phyloP scores from a whole-genome alignment of 2,329 filamentous ascomycete genomes.

The Aspergillus intermedius region DNA sequence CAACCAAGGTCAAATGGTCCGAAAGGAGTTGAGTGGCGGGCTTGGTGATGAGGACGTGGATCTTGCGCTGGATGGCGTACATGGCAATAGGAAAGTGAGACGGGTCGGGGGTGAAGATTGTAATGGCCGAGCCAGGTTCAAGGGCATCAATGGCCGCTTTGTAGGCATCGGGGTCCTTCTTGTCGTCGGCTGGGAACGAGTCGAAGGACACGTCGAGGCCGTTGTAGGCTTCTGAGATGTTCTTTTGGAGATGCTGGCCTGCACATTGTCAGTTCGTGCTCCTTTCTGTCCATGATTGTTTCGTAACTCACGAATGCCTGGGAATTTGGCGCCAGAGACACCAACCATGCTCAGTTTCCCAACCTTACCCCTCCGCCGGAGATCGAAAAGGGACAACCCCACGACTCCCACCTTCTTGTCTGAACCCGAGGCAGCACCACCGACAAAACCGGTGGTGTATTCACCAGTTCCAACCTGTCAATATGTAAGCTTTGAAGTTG shows the following conservation, averaged over 20 bases:
- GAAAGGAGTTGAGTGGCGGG: conserved; percentile 79
- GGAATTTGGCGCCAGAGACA: conserved; percentile 81
- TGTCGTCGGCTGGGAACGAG: conserved; percentile 71
- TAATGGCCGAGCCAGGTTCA: conserved; percentile 77
- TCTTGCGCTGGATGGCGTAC: conserved; percentile 79
- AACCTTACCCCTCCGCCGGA: conserved; percentile 82
- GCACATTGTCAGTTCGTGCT: not conserved
- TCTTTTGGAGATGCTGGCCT: conserved; percentile 78
- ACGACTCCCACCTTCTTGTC: conserved; percentile 97
- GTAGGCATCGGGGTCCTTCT: conserved; percentile 71
- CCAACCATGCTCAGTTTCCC: conserved; percentile 82
- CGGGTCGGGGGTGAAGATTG: conserved; percentile 90
- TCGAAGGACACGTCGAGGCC: conserved; percentile 77
- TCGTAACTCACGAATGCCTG: conserved; percentile 67
- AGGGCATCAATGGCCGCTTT: conserved; percentile 82
- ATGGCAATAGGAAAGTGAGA: conserved; percentile 89
- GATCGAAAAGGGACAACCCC: conserved; percentile 79
- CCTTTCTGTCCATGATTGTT: too few relatives aligned
- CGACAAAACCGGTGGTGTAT: conserved; percentile 94
- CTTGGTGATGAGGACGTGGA: conserved; percentile 92
- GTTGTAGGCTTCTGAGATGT: conserved; percentile 85
- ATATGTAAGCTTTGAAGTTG: conserved; percentile 3
- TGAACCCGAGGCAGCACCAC: conserved; percentile 71
- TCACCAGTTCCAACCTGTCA: conserved; percentile 78
- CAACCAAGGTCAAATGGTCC: conserved; percentile 71